Evolutionary conservation across 1,139 yeast species (phyloP).

Genomic region (Taphrina betulina): DNA sequence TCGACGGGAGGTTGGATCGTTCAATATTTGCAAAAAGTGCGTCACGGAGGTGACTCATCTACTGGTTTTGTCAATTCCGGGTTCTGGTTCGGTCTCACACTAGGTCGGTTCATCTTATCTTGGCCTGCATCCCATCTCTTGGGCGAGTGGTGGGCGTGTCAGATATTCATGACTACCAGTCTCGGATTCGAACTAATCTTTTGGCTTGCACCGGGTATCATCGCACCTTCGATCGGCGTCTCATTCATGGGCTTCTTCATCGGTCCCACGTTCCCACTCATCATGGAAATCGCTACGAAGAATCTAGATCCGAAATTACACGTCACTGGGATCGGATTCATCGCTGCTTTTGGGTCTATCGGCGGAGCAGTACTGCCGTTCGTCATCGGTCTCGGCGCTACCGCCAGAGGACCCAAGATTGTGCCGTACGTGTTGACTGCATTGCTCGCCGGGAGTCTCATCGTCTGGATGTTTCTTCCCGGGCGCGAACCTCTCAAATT

Average conservation of each 20-base stretch:
- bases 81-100: constrained; percentile 67
- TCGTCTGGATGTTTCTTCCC: constrained; percentile 18
- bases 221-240: constrained; percentile 45
- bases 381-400: constrained; percentile 24
- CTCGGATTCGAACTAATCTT: constrained; percentile 40
- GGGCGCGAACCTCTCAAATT: constrained; percentile 14
- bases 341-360: constrained; percentile 76
- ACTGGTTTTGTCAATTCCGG: constrained; percentile 70
- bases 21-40: constrained; percentile 58
- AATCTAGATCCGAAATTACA: constrained; percentile 62
- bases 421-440: constrained; percentile 22
- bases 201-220: constrained; percentile 42
- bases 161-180: constrained; percentile 39
- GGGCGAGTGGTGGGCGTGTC: constrained; percentile 40
- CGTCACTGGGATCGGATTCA: constrained; percentile 69
- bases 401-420: constrained; percentile 16
- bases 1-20: constrained; percentile 71
- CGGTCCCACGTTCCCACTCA: constrained; percentile 81
- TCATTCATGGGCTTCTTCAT: constrained; percentile 64
- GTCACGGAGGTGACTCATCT: constrained; percentile 51
- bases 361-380: constrained; percentile 69
- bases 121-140: constrained; percentile 41
- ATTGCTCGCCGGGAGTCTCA: constrained; percentile 16
- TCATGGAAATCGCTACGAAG: constrained; percentile 63
- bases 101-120: constrained; percentile 56